phyloP scores from a whole-genome alignment of 768 basidiomycete genomes.

The Lepiota brunneoincarnata region DNA sequence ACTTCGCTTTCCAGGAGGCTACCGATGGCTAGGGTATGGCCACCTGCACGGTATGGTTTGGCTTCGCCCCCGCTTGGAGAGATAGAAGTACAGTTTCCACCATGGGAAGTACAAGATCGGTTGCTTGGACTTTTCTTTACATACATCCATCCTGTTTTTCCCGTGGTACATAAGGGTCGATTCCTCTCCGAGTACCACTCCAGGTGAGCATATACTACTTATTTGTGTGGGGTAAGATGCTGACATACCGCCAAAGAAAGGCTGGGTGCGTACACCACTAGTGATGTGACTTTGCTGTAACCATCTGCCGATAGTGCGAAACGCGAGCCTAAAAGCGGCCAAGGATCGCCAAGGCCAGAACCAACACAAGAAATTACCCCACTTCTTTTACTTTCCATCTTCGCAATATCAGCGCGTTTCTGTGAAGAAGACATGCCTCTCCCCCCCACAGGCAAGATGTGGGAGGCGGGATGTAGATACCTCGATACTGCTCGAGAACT shows the following conservation, averaged over 20 bases:
- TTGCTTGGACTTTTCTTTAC: constrained; percentile 77
- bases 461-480: constrained; percentile 67
- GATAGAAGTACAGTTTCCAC: constrained; percentile 53
- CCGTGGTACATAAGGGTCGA: constrained; percentile 69
- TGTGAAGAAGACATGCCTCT: constrained; percentile 46
- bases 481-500: constrained; percentile 59
- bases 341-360: constrained; percentile 43
- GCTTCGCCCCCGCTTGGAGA: constrained; percentile 39
- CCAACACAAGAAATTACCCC: constrained; percentile 63
- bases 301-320: neutral
- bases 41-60: constrained; percentile 45
- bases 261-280: constrained; percentile 1
- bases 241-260: neutral
- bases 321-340: constrained; percentile 24
- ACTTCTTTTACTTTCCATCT: constrained; percentile 75
- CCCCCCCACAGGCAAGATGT: constrained; percentile 55
- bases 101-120: constrained; percentile 58
- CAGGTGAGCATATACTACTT: constrained; percentile 31
- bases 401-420: constrained; percentile 78
- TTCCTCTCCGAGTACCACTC: constrained; percentile 65
- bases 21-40: constrained; percentile 78
- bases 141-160: constrained; percentile 82
- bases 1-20: constrained; percentile 43
- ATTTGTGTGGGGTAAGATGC: neutral
- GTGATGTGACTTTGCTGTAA: neutral